Conservation (phyloP, 768 basidiomycete species). For the Leccinum boreale region DNA sequence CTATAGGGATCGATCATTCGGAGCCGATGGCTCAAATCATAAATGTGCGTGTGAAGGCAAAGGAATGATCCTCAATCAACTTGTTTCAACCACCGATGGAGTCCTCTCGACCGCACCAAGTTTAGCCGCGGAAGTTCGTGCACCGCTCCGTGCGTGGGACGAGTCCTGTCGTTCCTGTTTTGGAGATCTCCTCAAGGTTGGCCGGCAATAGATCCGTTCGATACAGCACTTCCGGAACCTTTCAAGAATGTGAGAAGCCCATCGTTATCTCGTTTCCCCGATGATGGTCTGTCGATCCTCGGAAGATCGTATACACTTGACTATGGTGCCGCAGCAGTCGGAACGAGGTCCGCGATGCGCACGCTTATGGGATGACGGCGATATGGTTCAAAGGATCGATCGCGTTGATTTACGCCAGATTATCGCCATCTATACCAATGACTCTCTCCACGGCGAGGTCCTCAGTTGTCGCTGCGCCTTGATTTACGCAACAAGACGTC, state of each 20-base stretch:
- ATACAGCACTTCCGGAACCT: not conserved
- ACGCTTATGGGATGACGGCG: not conserved
- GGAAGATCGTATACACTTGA: not conserved
- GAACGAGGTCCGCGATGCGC: not conserved
- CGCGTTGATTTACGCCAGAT: not conserved
- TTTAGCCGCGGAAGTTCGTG: not conserved
- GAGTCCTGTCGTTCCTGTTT: conserved; percentile 2
- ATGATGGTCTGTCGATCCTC: conserved; percentile 9
- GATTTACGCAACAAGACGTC: not conserved
- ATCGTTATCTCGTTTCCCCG: not conserved
- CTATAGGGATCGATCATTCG: not conserved
- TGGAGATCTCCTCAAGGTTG: not conserved
- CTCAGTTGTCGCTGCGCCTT: not conserved
- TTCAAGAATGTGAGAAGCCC: not conserved
- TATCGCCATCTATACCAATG: not conserved
- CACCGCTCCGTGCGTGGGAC: conserved; percentile 10
- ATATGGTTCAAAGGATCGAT: conserved; percentile 5
- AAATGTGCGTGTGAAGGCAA: not conserved
- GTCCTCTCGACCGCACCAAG: not conserved
- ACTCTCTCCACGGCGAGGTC: not conserved
- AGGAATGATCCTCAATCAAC: conserved; percentile 2
- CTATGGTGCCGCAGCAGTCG: not conserved
- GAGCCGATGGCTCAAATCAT: not conserved
- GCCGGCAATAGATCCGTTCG: conserved; percentile 2
- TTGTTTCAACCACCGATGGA: not conserved